Base-by-base conservation (phyloP, 805 yeast species). In the Zygosaccharomyces siamensis region DNA sequence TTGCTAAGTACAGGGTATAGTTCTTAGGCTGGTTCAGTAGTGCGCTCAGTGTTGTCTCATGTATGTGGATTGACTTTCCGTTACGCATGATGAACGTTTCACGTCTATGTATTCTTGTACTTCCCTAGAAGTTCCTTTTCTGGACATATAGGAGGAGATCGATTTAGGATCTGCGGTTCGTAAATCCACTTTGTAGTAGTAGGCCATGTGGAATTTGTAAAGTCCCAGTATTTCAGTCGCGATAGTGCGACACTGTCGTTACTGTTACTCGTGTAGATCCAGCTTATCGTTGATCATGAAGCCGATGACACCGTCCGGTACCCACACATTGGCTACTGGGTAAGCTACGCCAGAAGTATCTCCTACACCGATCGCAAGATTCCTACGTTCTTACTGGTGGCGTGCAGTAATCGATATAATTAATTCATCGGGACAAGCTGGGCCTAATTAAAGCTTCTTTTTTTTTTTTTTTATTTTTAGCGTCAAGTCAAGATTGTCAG, bases 261-360 rank as follows among this genome's bases (percentile, higher is more conserved):
- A 23, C 24, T 23, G 24, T 4, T 23, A 23, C 24, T 23, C 24
- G 24, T 23, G 24, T 23, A 23, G 24, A 23, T 23, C 24, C 24
- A 23, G 24, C 24, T 23, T 23, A 23, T 4, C 24, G 24, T 23
- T 23, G 6, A 23, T 23, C 24, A 4, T 23, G 24, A 23, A 23
- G 24, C 24, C 6, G 24, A 23, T 23, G 24, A 4, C 24, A 23
- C 24, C 24, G 24, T 23, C 24, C 24, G 24, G 24, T 23, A 23
- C 24, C 24, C 24, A 23, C 24, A 23, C 12, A 1, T 32, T 10
- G 4, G 45, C 53, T 43, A 67, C 32, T 36, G 79, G 78, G 50
- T 75, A 71, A 0, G 83, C 92, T 51, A 80, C 80, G 0, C 95
- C 95, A 0, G 93, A 78, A 0, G 95, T 95, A 64, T 89, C 83